Evolutionary conservation across 2,329 filamentous ascomycete genomes (phyloP).

Genomic region (Sarocladiaceae sp.): DNA sequence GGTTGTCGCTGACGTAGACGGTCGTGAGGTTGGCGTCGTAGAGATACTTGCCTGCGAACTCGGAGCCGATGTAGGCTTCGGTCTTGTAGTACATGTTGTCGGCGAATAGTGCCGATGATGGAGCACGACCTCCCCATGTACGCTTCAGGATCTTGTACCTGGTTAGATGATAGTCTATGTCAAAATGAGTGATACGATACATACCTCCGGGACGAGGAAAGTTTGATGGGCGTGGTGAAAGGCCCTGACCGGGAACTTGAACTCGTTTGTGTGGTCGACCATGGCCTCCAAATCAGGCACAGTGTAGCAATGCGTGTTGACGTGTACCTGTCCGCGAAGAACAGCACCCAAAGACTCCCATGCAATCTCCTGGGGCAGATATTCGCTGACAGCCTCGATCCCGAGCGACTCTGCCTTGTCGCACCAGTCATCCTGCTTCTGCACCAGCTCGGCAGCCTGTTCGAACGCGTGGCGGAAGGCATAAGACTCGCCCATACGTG

Average conservation of each 20-base stretch:
- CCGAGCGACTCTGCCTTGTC: slow-evolving; percentile 44
- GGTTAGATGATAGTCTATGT: neutral
- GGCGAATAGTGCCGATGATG: slow-evolving; percentile 59
- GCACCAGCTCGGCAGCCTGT: slow-evolving; percentile 49
- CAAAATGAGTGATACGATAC: slow-evolving; percentile 8
- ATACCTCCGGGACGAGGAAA: slow-evolving; percentile 57
- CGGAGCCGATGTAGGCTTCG: slow-evolving; percentile 58
- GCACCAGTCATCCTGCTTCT: slow-evolving; percentile 64
- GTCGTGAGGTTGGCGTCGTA: slow-evolving; percentile 59
- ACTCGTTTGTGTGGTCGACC: slow-evolving; percentile 65
- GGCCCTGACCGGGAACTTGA: slow-evolving; percentile 58
- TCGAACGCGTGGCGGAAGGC: slow-evolving; percentile 63
- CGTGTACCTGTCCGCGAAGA: slow-evolving; percentile 58
- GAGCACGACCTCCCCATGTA: slow-evolving; percentile 46
- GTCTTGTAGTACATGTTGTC: slow-evolving; percentile 70
- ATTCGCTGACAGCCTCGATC: slow-evolving; percentile 43
- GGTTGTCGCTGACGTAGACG: slow-evolving; percentile 66
- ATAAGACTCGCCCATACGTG: slow-evolving; percentile 62
- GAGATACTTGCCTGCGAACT: slow-evolving; percentile 60
- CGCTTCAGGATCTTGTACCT: slow-evolving; percentile 43
- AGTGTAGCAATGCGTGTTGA: slow-evolving; percentile 69
- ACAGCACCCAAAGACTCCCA: slow-evolving; percentile 60
- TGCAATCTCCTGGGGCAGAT: slow-evolving; percentile 53
- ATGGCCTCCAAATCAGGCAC: slow-evolving; percentile 63
- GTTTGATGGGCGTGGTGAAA: slow-evolving; percentile 63